phyloP scores from a whole-genome alignment of 257 asterid genomes.

The Nemophila menziesii region DNA sequence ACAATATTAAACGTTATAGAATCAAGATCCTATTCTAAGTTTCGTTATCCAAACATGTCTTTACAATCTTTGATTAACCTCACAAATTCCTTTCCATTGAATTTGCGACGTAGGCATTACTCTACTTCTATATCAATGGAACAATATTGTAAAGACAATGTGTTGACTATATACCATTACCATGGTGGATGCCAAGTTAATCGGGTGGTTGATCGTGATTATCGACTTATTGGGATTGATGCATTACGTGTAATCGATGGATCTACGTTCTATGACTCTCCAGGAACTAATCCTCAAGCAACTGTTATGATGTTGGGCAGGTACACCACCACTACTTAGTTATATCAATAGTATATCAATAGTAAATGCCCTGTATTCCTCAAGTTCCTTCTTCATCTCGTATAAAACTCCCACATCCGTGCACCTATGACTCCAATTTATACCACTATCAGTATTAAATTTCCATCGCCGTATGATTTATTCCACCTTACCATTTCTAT shows the following conservation, averaged over 20 bases:
- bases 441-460: no score
- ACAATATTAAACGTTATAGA: neutral
- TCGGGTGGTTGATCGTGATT: constrained; percentile 9
- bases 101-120: no score
- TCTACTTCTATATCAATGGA: no score
- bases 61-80: neutral
- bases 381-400: no score
- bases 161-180: neutral
- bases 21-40: neutral
- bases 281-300: constrained; percentile 68
- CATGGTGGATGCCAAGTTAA: neutral
- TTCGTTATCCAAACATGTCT: neutral
- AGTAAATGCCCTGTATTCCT: no score
- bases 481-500: no score
- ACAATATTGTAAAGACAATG: neutral
- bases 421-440: no score
- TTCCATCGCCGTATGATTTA: no score
- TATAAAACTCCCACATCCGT: no score
- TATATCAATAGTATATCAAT: no score
- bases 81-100: neutral
- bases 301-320: constrained; percentile 60
- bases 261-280: constrained; percentile 34
- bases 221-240: constrained; percentile 20
- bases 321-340: no score
- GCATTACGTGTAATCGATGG: no score